These are phyloP conservation scores for Ophiocordyceps camponoti-rufipedis DNA, from an alignment of 2,329 filamentous ascomycete genomes.

Conservation along the genomic window DNA sequence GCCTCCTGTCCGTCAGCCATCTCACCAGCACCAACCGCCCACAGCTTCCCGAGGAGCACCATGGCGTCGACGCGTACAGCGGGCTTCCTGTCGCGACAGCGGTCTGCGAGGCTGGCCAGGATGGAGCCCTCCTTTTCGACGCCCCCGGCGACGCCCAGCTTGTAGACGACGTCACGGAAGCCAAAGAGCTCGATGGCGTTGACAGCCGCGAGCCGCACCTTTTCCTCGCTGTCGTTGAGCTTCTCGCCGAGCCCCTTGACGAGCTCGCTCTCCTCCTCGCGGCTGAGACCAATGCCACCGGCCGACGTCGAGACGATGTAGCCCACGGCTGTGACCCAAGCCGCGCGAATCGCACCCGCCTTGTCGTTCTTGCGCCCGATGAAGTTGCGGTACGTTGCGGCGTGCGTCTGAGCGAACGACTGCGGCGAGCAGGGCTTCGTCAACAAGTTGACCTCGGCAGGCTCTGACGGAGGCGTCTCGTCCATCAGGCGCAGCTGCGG, in stretches of 20 bases:
- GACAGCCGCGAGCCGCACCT: constrained; percentile 76
- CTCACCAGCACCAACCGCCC: constrained; percentile 84
- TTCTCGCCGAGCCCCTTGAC: constrained; percentile 61
- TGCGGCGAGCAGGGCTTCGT: constrained; percentile 73
- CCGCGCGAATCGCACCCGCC: constrained; percentile 59
- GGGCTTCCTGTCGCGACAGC: constrained; percentile 72
- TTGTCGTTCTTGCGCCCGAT: constrained; percentile 77
- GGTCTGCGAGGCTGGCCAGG: constrained; percentile 64
- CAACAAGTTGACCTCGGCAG: constrained; percentile 41
- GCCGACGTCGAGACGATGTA: constrained; percentile 83
- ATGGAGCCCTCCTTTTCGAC: constrained; percentile 62
- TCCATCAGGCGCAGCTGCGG: constrained; percentile 54
- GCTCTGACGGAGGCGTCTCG: constrained; percentile 24
- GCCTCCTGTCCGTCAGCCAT: constrained; percentile 67
- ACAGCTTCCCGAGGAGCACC: constrained; percentile 66
- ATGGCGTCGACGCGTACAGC: constrained; percentile 75
- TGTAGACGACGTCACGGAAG: constrained; percentile 64
- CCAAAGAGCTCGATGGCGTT: constrained; percentile 66
- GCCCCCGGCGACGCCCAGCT: constrained; percentile 59
- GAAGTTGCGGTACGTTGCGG: constrained; percentile 65
- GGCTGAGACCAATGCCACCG: constrained; percentile 71
- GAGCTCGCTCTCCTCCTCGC: constrained; percentile 61
- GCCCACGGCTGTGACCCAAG: constrained; percentile 71
- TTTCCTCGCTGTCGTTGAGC: constrained; percentile 77
- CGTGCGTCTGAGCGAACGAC: constrained; percentile 73